Conservation (phyloP, 1,139 yeast genomes). For the Suhomyces bolitotheri region DNA sequence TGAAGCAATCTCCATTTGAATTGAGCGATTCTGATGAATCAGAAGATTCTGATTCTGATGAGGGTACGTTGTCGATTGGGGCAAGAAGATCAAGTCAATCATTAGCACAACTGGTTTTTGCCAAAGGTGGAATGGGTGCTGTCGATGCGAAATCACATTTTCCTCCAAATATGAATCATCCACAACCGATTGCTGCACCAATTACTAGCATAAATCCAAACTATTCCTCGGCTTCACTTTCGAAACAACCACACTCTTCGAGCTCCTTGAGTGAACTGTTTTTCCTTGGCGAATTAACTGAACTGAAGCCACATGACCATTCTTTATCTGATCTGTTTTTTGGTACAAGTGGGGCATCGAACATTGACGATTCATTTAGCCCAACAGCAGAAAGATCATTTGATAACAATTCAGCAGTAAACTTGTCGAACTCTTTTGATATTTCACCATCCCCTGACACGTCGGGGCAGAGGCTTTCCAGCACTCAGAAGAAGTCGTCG, state of each 20-base stretch:
- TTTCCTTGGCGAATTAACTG: constrained; percentile 23
- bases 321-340: constrained; percentile 39
- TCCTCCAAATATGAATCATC: constrained; percentile 23
- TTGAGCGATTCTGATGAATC: constrained; percentile 20
- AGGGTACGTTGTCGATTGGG: constrained; percentile 39
- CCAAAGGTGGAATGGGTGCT: constrained; percentile 26
- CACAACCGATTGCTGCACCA: constrained; percentile 31
- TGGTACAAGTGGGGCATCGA: constrained; percentile 28
- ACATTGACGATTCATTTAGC: constrained; percentile 43
- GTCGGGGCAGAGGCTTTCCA: constrained; percentile 21
- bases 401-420: constrained; percentile 2
- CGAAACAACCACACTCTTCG: constrained; percentile 46
- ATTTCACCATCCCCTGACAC: constrained; percentile 10
- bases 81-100: constrained; percentile 46
- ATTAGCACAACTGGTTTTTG: constrained; percentile 49
- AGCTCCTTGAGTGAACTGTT: constrained; percentile 39
- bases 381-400: constrained; percentile 18
- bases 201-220: constrained; percentile 35
- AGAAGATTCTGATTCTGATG: constrained; percentile 26
- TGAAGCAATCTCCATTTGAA: constrained; percentile 12
- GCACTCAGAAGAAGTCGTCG: constrained; percentile 36
- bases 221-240: constrained; percentile 36
- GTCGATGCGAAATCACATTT: constrained; percentile 17
- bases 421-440: constrained; percentile 1
- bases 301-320: constrained; percentile 44